A percentile compares a stretch with the other conserved stretches of the same genome.
Evolutionary conservation across 2,329 filamentous ascomycete species (phyloP).

Genomic region (Thermochaetoides dissita): DNA sequence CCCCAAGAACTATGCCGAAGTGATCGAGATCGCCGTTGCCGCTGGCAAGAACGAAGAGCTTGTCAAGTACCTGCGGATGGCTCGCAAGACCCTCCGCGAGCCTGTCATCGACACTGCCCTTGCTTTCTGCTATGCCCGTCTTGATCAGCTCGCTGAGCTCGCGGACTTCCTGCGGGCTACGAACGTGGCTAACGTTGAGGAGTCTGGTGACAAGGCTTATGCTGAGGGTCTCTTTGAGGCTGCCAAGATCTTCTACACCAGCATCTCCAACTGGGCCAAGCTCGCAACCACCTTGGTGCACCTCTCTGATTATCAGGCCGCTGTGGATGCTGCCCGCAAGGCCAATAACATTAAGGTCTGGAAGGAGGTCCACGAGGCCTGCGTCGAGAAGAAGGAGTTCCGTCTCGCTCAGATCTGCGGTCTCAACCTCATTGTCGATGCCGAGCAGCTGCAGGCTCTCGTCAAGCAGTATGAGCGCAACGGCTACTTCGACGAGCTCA

Average conservation of each 20-base stretch:
- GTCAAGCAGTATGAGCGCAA: slow-evolving; percentile 95
- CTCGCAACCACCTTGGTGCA: slow-evolving; percentile 96
- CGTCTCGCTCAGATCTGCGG: slow-evolving; percentile 96
- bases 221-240: slow-evolving; percentile 88
- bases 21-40: slow-evolving; percentile 88
- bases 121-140: slow-evolving; percentile 83
- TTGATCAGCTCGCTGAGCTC: slow-evolving; percentile 81
- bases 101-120: slow-evolving; percentile 85
- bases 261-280: slow-evolving; percentile 99
- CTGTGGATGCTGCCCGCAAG: slow-evolving; percentile 93
- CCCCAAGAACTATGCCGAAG: slow-evolving; percentile 83
- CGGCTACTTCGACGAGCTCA: slow-evolving; percentile 97
- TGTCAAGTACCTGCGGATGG: slow-evolving; percentile 93
- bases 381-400: slow-evolving; percentile 96
- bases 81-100: slow-evolving; percentile 90
- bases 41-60: slow-evolving; percentile 97
- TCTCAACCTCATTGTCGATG: slow-evolving; percentile 93
- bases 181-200: slow-evolving; percentile 91
- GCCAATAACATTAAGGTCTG: slow-evolving; percentile 99
- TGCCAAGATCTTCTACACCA: slow-evolving; percentile 96
- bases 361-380: slow-evolving; percentile 96
- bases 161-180: slow-evolving; percentile 90
- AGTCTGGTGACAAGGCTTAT: slow-evolving; percentile 96
- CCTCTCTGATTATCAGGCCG: slow-evolving; percentile 89
- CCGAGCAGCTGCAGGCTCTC: slow-evolving; percentile 82